Percentiles rank a stretch among this genome's conserved stretches.
Conservation (phyloP, 345 rosid species). For the Iberis pinnata region DNA sequence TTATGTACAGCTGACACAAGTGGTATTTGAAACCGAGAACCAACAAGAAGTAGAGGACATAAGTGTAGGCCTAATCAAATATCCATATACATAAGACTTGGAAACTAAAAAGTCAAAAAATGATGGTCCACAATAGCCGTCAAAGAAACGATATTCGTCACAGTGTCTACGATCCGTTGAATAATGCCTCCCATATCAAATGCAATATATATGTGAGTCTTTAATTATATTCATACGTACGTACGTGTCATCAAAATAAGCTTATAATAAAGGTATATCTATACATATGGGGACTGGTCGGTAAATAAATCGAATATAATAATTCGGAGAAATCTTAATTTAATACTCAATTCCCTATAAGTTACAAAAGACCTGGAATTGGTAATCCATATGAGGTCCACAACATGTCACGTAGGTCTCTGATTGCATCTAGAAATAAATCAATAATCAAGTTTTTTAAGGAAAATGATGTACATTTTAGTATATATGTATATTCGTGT, state of each 20-base stretch:
- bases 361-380: background rate
- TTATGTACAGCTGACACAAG: too few relatives aligned
- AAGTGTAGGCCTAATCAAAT: too few relatives aligned
- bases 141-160: slow-evolving; percentile 24
- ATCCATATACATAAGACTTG: background rate
- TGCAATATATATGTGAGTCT: too few relatives aligned
- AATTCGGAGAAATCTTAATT: background rate
- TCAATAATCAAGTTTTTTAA: slow-evolving; percentile 3
- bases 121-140: slow-evolving; percentile 30
- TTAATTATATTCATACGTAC: background rate
- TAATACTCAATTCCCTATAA: slow-evolving; percentile 4
- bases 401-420: slow-evolving; percentile 7
- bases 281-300: slow-evolving; percentile 10
- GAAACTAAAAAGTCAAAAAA: slow-evolving; percentile 9
- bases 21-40: too few relatives aligned
- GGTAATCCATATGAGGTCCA: slow-evolving; percentile 4
- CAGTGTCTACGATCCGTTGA: slow-evolving; percentile 30
- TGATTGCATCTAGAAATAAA: background rate
- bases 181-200: slow-evolving; percentile 19
- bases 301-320: slow-evolving; percentile 12
- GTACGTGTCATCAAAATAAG: slow-evolving; percentile 9
- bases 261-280: background rate
- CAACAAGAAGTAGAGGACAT: too few relatives aligned
- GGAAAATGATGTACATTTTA: slow-evolving; percentile 15
- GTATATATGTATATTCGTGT: slow-evolving; percentile 11